A percentile compares a stretch with the other conserved stretches of the same genome.
Conservation (phyloP, 2,329 filamentous ascomycete genomes). For the Cercospora sesami region DNA sequence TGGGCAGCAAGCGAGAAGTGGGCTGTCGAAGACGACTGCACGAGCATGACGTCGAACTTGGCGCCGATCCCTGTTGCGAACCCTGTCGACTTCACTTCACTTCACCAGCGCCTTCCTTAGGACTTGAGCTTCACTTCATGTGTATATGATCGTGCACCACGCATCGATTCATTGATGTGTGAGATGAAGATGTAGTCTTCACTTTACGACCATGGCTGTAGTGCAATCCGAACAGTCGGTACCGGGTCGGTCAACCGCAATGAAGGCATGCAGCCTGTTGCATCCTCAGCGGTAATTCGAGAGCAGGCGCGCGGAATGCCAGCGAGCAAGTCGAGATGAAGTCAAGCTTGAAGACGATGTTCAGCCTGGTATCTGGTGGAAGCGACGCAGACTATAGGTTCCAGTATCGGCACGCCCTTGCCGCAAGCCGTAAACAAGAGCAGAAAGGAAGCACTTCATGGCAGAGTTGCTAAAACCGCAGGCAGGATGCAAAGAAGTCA, state of each 20-base stretch:
- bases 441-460: neutral
- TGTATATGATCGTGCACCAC: neutral
- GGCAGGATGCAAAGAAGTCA: neutral
- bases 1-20: slow-evolving; percentile 5
- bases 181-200: neutral
- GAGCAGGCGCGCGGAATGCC: too few relatives aligned
- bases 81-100: slow-evolving; percentile 3
- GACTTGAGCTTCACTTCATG: neutral
- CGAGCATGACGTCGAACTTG: neutral
- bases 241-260: neutral
- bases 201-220: neutral
- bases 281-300: too few relatives aligned
- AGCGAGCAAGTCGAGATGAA: neutral
- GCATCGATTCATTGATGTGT: neutral
- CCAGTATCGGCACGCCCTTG: neutral
- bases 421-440: neutral
- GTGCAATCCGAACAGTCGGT: neutral
- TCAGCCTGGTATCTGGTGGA: neutral
- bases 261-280: neutral
- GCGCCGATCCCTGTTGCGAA: neutral
- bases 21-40: neutral
- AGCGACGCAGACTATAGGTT: neutral
- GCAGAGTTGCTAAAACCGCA: neutral
- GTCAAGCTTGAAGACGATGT: neutral
- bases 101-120: neutral